Evolutionary conservation across 2,329 filamentous ascomycete genomes (phyloP).

Genomic region (Pseudopyrenochaeta lycopersici): DNA sequence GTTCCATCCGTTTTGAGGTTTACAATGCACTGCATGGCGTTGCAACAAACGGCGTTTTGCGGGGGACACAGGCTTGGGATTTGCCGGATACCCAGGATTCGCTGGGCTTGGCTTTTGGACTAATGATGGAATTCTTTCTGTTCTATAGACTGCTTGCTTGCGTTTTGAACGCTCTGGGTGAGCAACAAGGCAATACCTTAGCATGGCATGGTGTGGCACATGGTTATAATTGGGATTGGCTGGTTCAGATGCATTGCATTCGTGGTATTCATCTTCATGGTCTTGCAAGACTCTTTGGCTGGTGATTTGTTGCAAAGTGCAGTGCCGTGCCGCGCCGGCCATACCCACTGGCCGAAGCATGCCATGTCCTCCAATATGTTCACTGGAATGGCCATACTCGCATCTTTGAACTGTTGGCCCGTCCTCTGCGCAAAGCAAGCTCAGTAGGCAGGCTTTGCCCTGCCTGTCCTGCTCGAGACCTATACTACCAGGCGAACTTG

Average conservation of each 20-base stretch:
- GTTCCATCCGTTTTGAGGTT: not conserved
- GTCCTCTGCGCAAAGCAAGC: too few species aligned
- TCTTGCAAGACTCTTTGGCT: not conserved
- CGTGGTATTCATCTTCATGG: not conserved
- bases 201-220: conserved; percentile 4
- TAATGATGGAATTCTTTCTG: conserved; percentile 2
- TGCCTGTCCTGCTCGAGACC: not conserved
- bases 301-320: not conserved
- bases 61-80: not conserved
- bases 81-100: conserved; percentile 12
- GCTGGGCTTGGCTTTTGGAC: conserved; percentile 6
- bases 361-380: too few species aligned
- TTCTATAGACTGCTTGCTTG: not conserved
- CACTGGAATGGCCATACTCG: too few species aligned
- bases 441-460: too few species aligned
- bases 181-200: conserved; percentile 1
- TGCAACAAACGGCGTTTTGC: not conserved
- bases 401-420: too few species aligned
- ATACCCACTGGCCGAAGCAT: too few species aligned
- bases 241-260: conserved; percentile 1
- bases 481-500: not conserved
- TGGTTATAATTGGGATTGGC: conserved; percentile 13
- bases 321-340: not conserved
- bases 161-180: conserved; percentile 1
- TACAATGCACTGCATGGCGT: conserved; percentile 3